Conservation (phyloP, 2,329 filamentous ascomycete genomes). For the Alternaria panax region DNA sequence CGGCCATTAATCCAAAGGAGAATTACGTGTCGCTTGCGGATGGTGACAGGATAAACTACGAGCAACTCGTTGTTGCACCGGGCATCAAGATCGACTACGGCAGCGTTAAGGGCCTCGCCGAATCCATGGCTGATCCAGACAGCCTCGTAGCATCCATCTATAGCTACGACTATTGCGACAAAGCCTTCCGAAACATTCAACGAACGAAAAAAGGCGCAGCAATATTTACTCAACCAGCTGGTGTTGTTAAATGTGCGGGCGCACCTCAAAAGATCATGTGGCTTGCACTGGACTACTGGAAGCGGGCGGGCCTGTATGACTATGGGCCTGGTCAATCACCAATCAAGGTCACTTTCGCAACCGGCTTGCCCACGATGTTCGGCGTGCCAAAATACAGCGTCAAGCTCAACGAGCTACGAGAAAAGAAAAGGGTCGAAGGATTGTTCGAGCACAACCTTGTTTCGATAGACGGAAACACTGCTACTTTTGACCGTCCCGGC, state of each 20-base stretch:
- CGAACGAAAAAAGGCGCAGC: constrained; percentile 43
- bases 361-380: constrained; percentile 50
- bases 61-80: constrained; percentile 69
- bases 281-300: constrained; percentile 51
- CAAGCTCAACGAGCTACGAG: constrained; percentile 44
- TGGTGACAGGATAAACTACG: constrained; percentile 65
- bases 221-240: constrained; percentile 51
- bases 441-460: constrained; percentile 50
- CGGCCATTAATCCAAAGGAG: constrained; percentile 61
- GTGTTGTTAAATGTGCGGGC: constrained; percentile 50
- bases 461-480: constrained; percentile 48
- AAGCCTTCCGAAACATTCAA: constrained; percentile 41
- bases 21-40: constrained; percentile 64
- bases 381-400: constrained; percentile 51
- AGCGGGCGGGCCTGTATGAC: constrained; percentile 44
- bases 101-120: constrained; percentile 41
- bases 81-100: constrained; percentile 40
- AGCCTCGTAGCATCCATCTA: constrained; percentile 48
- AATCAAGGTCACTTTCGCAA: constrained; percentile 50
- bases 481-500: constrained; percentile 39
- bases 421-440: constrained; percentile 45
- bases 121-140: constrained; percentile 45
- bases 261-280: constrained; percentile 53
- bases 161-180: constrained; percentile 50
- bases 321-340: constrained; percentile 27